These are phyloP conservation scores for Hanseniaspora vineae DNA, from an alignment of 805 yeast species.

Conservation along the genomic window DNA sequence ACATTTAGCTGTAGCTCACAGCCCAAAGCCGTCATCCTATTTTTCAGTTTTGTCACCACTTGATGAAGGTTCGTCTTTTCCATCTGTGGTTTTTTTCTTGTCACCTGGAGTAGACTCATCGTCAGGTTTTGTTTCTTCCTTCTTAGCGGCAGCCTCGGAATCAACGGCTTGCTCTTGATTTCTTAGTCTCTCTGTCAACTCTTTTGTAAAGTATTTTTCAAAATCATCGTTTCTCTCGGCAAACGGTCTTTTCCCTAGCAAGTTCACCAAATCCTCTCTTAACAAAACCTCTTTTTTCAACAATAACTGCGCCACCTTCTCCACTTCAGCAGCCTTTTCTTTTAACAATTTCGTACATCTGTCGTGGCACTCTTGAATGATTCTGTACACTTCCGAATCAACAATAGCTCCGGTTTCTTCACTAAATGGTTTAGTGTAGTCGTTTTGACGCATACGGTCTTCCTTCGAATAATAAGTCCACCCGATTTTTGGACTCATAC, in stretches of 20 bases:
- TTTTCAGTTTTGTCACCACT: no score
- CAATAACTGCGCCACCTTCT: slow-evolving; percentile 75
- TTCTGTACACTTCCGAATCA: slow-evolving; percentile 70
- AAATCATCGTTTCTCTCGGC: slow-evolving; percentile 85
- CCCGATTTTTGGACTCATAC: slow-evolving; percentile 80
- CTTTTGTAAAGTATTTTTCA: slow-evolving; percentile 22
- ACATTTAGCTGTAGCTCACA: no score
- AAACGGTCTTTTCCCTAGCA: slow-evolving; percentile 87
- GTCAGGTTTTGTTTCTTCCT: background rate
- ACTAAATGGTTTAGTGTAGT: slow-evolving; percentile 75
- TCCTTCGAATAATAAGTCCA: slow-evolving; percentile 41
- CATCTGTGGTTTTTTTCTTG: no score
- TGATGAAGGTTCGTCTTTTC: no score
- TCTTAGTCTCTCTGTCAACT: slow-evolving; percentile 15
- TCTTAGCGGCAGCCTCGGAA: background rate
- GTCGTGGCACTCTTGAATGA: slow-evolving; percentile 63
- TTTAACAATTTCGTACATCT: slow-evolving; percentile 56
- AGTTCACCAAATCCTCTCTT: slow-evolving; percentile 81
- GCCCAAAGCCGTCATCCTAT: no score
- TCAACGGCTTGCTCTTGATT: slow-evolving; percentile 10
- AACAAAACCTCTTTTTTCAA: slow-evolving; percentile 80
- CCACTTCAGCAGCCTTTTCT: slow-evolving; percentile 64
- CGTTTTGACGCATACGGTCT: slow-evolving; percentile 28
- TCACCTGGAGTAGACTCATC: background rate
- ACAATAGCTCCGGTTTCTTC: slow-evolving; percentile 75